Evolutionary conservation across 768 basidiomycete genomes (phyloP).

Genomic region (Pisolithus marmoratus): DNA sequence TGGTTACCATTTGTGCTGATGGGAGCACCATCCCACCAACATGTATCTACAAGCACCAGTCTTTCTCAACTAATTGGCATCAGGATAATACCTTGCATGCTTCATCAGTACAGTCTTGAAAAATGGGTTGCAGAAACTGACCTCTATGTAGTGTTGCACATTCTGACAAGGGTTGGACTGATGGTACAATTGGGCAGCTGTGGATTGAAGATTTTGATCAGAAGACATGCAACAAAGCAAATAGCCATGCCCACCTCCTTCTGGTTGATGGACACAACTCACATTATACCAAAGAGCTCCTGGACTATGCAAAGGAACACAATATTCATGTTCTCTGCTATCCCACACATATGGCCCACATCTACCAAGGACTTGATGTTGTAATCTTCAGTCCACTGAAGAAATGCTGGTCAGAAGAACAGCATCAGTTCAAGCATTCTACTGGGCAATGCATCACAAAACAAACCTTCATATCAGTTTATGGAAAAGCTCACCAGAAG

Average conservation of each 20-base stretch:
- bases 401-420: conserved; percentile 17
- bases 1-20: conserved; percentile 38
- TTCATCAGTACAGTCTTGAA: conserved; percentile 26
- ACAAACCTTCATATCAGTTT: neutral
- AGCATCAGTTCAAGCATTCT: neutral
- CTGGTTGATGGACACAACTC: conserved; percentile 43
- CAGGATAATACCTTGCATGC: conserved; percentile 24
- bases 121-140: conserved; percentile 6
- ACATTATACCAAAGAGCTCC: conserved; percentile 27
- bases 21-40: conserved; percentile 24
- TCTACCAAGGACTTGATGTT: conserved; percentile 39
- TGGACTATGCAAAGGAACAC: neutral
- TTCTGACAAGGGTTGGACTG: conserved; percentile 17
- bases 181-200: neutral
- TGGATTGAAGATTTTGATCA: conserved; percentile 8
- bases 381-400: conserved; percentile 30
- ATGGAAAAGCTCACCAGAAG: neutral
- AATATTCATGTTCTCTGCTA: conserved; percentile 3
- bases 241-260: conserved; percentile 6
- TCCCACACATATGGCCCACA: conserved; percentile 36
- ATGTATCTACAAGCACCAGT: conserved; percentile 30
- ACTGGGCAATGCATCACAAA: neutral
- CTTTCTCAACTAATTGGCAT: conserved; percentile 23
- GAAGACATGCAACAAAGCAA: conserved; percentile 28
- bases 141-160: conserved; percentile 7